phyloP scores from a whole-genome alignment of 257 asterid genomes.

The Fraxinus quadrangulata region DNA sequence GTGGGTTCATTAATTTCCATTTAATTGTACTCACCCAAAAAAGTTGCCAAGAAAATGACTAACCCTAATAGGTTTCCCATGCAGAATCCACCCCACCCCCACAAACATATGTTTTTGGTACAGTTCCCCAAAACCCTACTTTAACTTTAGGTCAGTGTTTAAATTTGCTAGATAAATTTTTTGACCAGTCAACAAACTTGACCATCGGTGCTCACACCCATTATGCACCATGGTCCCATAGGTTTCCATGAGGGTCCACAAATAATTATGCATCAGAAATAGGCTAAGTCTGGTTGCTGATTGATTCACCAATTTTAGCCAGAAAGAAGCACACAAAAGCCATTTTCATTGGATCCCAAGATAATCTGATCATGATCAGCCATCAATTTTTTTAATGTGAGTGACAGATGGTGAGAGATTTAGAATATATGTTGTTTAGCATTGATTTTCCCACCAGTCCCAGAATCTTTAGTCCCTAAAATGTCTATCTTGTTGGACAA shows the following conservation, averaged over 20 bases:
- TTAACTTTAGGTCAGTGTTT: constrained; percentile 48
- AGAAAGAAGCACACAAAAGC: constrained; percentile 20
- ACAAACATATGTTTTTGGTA: constrained; percentile 29
- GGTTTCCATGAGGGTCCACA: constrained; percentile 16
- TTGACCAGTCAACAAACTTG: constrained; percentile 67
- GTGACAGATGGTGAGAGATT: constrained; percentile 42
- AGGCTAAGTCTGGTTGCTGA: neutral
- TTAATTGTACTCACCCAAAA: neutral
- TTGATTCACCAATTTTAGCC: neutral
- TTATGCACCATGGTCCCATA: constrained; percentile 41
- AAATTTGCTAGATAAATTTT: constrained; percentile 32
- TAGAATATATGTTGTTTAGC: constrained; percentile 57
- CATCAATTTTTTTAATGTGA: constrained; percentile 43
- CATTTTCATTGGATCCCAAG: constrained; percentile 61
- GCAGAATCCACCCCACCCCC: neutral
- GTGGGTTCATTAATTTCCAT: neutral
- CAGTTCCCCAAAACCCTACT: constrained; percentile 44
- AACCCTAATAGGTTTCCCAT: neutral
- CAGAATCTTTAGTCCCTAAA: constrained; percentile 37
- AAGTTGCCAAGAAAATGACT: neutral
- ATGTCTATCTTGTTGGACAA: neutral
- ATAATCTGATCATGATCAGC: constrained; percentile 53
- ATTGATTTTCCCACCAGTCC: constrained; percentile 54
- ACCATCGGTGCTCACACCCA: constrained; percentile 34
- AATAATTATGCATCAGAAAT: neutral